These are phyloP conservation scores for Scedosporium aurantiacum DNA, from an alignment of 2,329 filamentous ascomycete genomes.

Conservation along the genomic window DNA sequence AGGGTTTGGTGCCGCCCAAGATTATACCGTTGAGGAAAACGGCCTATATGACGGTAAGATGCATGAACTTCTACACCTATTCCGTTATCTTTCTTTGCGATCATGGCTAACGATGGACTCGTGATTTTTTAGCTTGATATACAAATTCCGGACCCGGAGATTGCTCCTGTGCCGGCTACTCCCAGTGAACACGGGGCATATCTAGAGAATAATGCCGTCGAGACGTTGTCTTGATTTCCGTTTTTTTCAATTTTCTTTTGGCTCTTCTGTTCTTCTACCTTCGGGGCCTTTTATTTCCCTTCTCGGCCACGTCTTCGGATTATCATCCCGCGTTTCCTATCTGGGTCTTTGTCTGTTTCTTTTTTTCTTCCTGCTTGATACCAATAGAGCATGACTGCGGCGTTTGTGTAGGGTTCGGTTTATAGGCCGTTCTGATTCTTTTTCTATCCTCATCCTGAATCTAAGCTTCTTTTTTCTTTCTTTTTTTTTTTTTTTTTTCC, in stretches of 20 bases:
- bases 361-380: background rate
- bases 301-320: background rate
- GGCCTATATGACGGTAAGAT: constrained; percentile 71
- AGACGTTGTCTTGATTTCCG: background rate
- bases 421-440: background rate
- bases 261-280: background rate
- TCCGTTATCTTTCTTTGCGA: background rate
- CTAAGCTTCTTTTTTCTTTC: background rate
- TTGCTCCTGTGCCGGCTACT: constrained; percentile 42
- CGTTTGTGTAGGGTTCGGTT: background rate
- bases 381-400: constrained; percentile 3
- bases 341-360: background rate
- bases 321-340: background rate
- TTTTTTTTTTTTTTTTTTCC: no score
- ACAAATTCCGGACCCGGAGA: constrained; percentile 68
- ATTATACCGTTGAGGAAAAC: constrained; percentile 72
- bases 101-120: background rate
- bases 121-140: constrained; percentile 53
- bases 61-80: background rate
- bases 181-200: constrained; percentile 17
- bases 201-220: background rate
- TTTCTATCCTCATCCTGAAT: background rate
- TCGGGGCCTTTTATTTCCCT: background rate
- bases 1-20: constrained; percentile 46
- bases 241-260: background rate